Conservation (phyloP, 2,329 filamentous ascomycete genomes). For the Fusarium nelsonii region DNA sequence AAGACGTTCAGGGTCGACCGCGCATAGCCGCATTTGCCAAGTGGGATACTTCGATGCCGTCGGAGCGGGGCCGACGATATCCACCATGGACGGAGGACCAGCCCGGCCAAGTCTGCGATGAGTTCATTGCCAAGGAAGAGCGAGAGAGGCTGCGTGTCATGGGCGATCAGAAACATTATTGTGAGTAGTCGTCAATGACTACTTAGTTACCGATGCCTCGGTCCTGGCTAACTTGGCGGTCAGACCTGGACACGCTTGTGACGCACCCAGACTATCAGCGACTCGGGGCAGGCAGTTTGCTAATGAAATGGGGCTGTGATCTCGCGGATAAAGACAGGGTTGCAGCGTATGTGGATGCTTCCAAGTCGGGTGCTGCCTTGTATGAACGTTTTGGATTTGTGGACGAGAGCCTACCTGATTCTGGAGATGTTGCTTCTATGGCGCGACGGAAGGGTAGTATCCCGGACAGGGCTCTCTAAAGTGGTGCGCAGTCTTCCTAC, state of each 20-base stretch:
- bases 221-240: neutral
- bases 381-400: conserved; percentile 36
- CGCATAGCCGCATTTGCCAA: conserved; percentile 40
- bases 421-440: conserved; percentile 36
- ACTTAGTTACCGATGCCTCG: neutral
- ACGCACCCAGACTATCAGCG: conserved; percentile 48
- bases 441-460: conserved; percentile 1
- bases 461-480: neutral
- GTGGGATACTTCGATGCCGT: conserved; percentile 32
- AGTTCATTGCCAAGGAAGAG: conserved; percentile 33
- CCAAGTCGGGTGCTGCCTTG: conserved; percentile 24
- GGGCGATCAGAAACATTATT: conserved; percentile 34
- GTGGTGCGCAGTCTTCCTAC: too few species aligned
- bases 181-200: neutral
- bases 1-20: conserved; percentile 8
- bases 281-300: conserved; percentile 43
- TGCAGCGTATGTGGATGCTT: conserved; percentile 46
- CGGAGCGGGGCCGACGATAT: conserved; percentile 34
- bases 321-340: conserved; percentile 38
- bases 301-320: conserved; percentile 45
- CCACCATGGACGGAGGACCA: conserved; percentile 36
- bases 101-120: conserved; percentile 27
- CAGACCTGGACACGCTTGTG: conserved; percentile 45
- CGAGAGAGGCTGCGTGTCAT: conserved; percentile 32
- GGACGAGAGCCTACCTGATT: conserved; percentile 26